Evolutionary conservation across 2,329 filamentous ascomycete genomes (phyloP).

Genomic region (Colletotrichum destructivum): DNA sequence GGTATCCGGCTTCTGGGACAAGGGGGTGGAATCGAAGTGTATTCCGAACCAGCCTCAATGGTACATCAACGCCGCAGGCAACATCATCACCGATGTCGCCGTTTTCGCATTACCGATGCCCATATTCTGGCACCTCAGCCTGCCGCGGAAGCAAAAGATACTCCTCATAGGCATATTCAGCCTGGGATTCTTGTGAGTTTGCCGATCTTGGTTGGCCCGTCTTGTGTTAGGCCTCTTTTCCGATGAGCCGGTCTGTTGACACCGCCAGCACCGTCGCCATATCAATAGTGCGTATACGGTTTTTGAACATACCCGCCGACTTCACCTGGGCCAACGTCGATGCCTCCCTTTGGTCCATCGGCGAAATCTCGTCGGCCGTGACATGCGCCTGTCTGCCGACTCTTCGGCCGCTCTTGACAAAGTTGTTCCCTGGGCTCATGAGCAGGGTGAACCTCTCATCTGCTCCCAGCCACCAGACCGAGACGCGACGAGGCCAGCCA

Average conservation of each 20-base stretch:
- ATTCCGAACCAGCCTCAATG: constrained; percentile 44
- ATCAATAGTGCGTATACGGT: constrained; percentile 45
- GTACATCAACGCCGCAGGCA: constrained; percentile 48
- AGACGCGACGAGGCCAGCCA: constrained; percentile 16
- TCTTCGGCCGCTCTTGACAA: constrained; percentile 45
- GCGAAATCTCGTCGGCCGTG: constrained; percentile 45
- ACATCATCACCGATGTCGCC: constrained; percentile 48
- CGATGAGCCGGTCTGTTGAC: not conserved
- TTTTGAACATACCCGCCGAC: constrained; percentile 42
- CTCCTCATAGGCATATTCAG: constrained; percentile 49
- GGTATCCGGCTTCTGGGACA: constrained; percentile 49
- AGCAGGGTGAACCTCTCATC: constrained; percentile 34
- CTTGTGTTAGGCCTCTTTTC: not conserved
- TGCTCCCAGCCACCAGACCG: constrained; percentile 27
- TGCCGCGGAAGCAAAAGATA: constrained; percentile 45
- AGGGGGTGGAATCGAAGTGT: constrained; percentile 42
- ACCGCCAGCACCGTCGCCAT: constrained; percentile 45
- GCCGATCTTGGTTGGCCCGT: not conserved
- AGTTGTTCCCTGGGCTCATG: constrained; percentile 31
- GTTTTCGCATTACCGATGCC: constrained; percentile 48
- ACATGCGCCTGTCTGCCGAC: constrained; percentile 46
- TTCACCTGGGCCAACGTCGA: constrained; percentile 46
- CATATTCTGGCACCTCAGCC: constrained; percentile 45
- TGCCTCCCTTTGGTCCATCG: constrained; percentile 46
- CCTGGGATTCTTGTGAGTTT: constrained; percentile 49